These are phyloP conservation scores for Phialophora macrospora DNA, from an alignment of 2,329 filamentous ascomycete genomes.

Conservation along the genomic window DNA sequence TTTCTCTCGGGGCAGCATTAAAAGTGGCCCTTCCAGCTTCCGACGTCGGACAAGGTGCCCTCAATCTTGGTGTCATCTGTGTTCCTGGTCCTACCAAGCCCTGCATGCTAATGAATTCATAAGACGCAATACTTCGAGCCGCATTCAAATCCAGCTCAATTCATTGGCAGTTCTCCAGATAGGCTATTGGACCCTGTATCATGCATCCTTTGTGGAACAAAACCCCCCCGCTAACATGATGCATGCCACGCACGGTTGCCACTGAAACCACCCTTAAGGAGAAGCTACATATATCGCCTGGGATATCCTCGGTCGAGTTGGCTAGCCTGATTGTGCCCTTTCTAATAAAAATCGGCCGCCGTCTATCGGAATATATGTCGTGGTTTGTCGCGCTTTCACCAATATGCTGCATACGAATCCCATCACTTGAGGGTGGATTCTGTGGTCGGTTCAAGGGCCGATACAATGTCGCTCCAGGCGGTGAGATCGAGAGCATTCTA, in stretches of 20 bases:
- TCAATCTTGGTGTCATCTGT: slow-evolving; percentile 3
- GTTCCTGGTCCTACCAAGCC: slow-evolving; percentile 21
- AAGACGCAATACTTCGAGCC: slow-evolving; percentile 19
- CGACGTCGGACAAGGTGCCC: slow-evolving; percentile 27
- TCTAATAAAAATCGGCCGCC: not conserved
- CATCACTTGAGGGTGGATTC: not conserved
- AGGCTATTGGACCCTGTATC: slow-evolving; percentile 2
- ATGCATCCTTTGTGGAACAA: not conserved
- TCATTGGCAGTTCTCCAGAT: slow-evolving; percentile 19
- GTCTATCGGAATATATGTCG: not conserved
- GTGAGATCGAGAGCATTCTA: slow-evolving; percentile 4
- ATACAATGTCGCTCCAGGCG: not conserved
- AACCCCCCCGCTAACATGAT: not conserved
- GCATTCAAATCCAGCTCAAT: slow-evolving; percentile 23
- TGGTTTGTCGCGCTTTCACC: not conserved
- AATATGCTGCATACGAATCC: not conserved
- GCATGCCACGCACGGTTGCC: not conserved
- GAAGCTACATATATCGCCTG: not conserved
- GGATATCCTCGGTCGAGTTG: not conserved
- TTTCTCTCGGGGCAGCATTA: slow-evolving; percentile 22
- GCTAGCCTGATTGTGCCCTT: not conserved
- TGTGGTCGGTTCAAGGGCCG: not conserved
- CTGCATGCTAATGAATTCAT: slow-evolving; percentile 27
- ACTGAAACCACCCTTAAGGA: not conserved
- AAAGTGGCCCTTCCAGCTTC: slow-evolving; percentile 32